phyloP scores from a whole-genome alignment of 352 stramenopile genomes.

The Pilasporangium apinafurcum region DNA sequence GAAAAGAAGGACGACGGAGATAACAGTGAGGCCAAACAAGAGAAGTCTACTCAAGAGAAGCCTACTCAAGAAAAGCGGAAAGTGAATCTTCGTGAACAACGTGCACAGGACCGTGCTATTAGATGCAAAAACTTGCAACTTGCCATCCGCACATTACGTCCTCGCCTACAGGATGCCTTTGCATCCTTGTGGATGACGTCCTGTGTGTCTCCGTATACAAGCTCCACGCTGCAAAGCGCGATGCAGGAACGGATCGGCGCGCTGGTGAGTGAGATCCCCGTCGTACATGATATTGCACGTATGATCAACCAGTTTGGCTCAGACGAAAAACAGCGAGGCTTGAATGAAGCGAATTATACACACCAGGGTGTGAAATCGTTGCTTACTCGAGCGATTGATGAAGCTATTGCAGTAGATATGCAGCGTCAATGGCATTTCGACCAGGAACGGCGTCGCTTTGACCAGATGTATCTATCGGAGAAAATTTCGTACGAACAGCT shows the following conservation, averaged over 20 bases:
- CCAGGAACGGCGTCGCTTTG: constrained; percentile 16
- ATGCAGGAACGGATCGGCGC: constrained; percentile 17
- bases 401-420: constrained; percentile 25
- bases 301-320: constrained; percentile 2
- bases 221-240: constrained; percentile 10
- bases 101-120: constrained; percentile 7
- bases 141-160: constrained; percentile 12
- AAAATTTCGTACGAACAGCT: constrained; percentile 24
- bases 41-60: constrained; percentile 2
- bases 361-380: constrained; percentile 16
- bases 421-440: constrained; percentile 22
- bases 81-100: not conserved
- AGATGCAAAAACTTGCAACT: constrained; percentile 2
- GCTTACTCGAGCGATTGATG: constrained; percentile 28
- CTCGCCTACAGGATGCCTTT: constrained; percentile 27
- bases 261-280: constrained; percentile 31
- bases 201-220: constrained; percentile 25
- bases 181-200: constrained; percentile 15
- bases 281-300: constrained; percentile 29
- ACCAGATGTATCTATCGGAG: constrained; percentile 19
- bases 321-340: not conserved
- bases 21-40: not conserved
- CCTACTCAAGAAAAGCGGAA: constrained; percentile 4
- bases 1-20: too few species aligned
- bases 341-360: not conserved